Evolutionary conservation across 2,329 filamentous ascomycete genomes (phyloP).

Genomic region (Aspergillus piperis): DNA sequence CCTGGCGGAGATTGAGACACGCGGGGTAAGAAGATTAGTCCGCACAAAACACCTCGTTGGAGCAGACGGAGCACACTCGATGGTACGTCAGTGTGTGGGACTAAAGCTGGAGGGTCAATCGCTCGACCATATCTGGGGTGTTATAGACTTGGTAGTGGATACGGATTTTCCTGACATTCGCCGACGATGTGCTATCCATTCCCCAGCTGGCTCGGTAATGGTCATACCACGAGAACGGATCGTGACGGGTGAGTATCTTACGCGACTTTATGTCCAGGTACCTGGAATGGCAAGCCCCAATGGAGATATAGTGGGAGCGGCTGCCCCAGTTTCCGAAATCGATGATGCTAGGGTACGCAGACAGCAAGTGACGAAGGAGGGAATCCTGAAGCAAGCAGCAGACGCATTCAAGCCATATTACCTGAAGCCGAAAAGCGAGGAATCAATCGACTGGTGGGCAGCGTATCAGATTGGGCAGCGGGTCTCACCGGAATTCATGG

Average conservation of each 20-base stretch:
- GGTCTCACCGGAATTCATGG: constrained; percentile 42
- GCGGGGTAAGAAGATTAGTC: constrained; percentile 42
- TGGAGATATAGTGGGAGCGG: constrained; percentile 9
- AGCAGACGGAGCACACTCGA: constrained; percentile 69
- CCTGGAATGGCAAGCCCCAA: constrained; percentile 31
- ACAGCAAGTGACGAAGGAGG: constrained; percentile 61
- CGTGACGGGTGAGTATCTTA: constrained; percentile 63
- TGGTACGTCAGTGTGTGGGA: constrained; percentile 58
- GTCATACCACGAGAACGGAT: constrained; percentile 70
- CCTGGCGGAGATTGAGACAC: constrained; percentile 30
- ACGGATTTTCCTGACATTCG: constrained; percentile 78
- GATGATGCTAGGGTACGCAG: constrained; percentile 63
- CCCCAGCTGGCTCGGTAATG: constrained; percentile 72
- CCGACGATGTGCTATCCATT: constrained; percentile 76
- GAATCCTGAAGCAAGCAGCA: constrained; percentile 66
- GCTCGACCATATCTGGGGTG: constrained; percentile 71
- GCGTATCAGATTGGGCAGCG: constrained; percentile 76
- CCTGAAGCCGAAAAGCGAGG: constrained; percentile 58
- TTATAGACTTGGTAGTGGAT: constrained; percentile 70
- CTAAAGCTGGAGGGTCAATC: constrained; percentile 64
- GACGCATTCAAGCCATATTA: constrained; percentile 66
- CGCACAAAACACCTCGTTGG: constrained; percentile 70
- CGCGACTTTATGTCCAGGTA: constrained; percentile 64
- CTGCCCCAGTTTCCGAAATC: constrained; percentile 28
- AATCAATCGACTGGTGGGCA: constrained; percentile 70